Evolutionary conservation across 164 flowering plant species (phyloP).

Genomic region (Berberis vulgaris): DNA sequence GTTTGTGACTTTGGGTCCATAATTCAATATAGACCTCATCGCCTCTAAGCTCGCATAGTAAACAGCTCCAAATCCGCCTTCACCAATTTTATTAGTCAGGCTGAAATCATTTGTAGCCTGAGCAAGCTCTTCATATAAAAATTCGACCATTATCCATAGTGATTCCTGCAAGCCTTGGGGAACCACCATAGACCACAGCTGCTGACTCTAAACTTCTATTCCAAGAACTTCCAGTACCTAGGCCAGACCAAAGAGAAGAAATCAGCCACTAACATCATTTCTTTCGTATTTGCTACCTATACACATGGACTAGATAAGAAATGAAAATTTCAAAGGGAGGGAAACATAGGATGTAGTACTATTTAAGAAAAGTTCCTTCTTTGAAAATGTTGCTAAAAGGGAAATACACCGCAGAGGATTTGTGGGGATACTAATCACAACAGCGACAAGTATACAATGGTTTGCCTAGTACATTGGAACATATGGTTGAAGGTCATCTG

Average conservation of each 20-base stretch:
- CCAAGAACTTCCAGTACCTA: conserved; percentile 19
- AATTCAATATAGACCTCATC: conserved; percentile 44
- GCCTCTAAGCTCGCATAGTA: conserved; percentile 95
- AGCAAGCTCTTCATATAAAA: conserved; percentile 86
- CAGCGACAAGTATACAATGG: too few species aligned
- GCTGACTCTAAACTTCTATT: conserved; percentile 23
- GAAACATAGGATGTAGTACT: too few species aligned
- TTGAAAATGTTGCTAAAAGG: too few species aligned
- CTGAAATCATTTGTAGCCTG: conserved; percentile 72
- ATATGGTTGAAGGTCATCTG: too few species aligned
- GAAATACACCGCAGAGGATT: too few species aligned
- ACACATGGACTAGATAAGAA: too few species aligned
- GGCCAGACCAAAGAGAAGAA: background rate
- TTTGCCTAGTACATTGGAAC: too few species aligned
- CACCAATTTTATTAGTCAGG: conserved; percentile 72
- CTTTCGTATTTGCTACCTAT: too few species aligned
- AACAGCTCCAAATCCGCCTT: conserved; percentile 97
- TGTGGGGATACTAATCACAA: too few species aligned
- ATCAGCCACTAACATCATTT: background rate
- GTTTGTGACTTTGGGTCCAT: too few species aligned
- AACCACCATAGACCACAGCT: conserved; percentile 22
- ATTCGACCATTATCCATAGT: conserved; percentile 84
- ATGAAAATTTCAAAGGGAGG: too few species aligned
- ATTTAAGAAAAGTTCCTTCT: too few species aligned
- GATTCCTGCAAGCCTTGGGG: conserved; percentile 45